Percentiles rank a stretch among this genome's conserved stretches.
These are phyloP conservation scores for Marasmius fiardii DNA, from an alignment of 1,284 basidiomycete species.

Conservation along the genomic window DNA sequence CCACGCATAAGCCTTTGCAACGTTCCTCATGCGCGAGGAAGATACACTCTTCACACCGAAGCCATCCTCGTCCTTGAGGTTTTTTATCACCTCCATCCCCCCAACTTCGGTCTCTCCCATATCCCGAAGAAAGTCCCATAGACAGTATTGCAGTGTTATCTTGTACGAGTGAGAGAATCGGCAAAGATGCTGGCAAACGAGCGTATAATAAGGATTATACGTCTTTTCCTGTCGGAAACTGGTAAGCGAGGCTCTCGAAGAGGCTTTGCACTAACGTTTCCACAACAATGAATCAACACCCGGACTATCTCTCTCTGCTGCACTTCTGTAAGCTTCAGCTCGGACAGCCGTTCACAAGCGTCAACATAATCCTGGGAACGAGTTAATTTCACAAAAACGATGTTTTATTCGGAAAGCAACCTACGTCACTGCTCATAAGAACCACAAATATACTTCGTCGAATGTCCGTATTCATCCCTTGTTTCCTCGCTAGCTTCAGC, in stretches of 20 bases:
- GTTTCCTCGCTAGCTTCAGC: conserved; percentile 79
- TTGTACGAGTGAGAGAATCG: conserved; percentile 76
- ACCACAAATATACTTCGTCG: conserved; percentile 89
- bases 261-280: conserved; percentile 54
- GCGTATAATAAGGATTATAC: conserved; percentile 96
- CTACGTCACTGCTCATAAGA: conserved; percentile 89
- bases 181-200: conserved; percentile 79
- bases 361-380: conserved; percentile 84
- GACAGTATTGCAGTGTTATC: conserved; percentile 92
- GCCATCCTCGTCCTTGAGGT: conserved; percentile 44
- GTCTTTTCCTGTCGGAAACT: conserved; percentile 64
- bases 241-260: conserved; percentile 1
- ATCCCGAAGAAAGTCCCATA: conserved; percentile 97
- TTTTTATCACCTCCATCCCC: conserved; percentile 75
- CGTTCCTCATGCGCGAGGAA: conserved; percentile 52
- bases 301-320: conserved; percentile 95
- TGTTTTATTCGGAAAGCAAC: conserved; percentile 21
- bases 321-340: conserved; percentile 82
- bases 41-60: conserved; percentile 59
- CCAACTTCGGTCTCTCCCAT: conserved; percentile 85
- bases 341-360: conserved; percentile 83
- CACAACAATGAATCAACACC: conserved; percentile 91
- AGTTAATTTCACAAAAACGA: neutral
- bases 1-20: conserved; percentile 82
- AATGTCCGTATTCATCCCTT: conserved; percentile 99